These are phyloP conservation scores for Massarina eburnea DNA, from an alignment of 2,329 filamentous ascomycete genomes.

Conservation along the genomic window DNA sequence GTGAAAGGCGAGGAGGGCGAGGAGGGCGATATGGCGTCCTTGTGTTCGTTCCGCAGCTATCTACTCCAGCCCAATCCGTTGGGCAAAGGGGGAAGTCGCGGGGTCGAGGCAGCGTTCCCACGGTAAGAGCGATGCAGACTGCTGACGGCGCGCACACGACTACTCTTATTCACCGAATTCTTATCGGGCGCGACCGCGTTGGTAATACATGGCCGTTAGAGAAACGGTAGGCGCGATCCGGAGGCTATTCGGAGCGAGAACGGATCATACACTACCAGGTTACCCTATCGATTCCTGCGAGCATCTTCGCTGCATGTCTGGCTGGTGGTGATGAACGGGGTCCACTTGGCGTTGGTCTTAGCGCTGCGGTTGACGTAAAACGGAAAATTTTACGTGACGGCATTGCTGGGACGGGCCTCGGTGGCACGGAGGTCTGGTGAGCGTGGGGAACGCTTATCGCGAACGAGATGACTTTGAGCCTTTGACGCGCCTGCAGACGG, in stretches of 20 bases:
- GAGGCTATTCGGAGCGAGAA: slow-evolving; percentile 4
- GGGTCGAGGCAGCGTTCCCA: slow-evolving; percentile 4
- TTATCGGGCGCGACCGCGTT: slow-evolving; percentile 9
- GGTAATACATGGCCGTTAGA: slow-evolving; percentile 8
- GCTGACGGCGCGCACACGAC: neutral
- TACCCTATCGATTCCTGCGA: neutral
- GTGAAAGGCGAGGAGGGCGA: neutral
- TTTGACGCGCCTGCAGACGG: no score
- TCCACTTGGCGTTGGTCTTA: slow-evolving; percentile 28
- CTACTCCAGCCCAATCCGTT: no score
- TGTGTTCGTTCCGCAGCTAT: no score
- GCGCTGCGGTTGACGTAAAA: slow-evolving; percentile 28
- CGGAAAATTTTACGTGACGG: slow-evolving; percentile 30
- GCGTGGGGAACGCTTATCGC: neutral
- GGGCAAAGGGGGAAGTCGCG: slow-evolving; percentile 1
- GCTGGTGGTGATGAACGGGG: slow-evolving; percentile 15
- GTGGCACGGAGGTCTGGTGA: no score
- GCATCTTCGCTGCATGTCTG: neutral
- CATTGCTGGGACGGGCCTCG: neutral
- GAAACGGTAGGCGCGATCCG: slow-evolving; percentile 1
- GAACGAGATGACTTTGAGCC: neutral
- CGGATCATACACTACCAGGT: slow-evolving; percentile 2
- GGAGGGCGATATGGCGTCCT: no score
- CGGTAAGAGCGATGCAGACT: neutral
- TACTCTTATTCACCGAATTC: slow-evolving; percentile 4